phyloP scores from a whole-genome alignment of 2,329 filamentous ascomycete genomes.

The Gaeumannomyces sp. region DNA sequence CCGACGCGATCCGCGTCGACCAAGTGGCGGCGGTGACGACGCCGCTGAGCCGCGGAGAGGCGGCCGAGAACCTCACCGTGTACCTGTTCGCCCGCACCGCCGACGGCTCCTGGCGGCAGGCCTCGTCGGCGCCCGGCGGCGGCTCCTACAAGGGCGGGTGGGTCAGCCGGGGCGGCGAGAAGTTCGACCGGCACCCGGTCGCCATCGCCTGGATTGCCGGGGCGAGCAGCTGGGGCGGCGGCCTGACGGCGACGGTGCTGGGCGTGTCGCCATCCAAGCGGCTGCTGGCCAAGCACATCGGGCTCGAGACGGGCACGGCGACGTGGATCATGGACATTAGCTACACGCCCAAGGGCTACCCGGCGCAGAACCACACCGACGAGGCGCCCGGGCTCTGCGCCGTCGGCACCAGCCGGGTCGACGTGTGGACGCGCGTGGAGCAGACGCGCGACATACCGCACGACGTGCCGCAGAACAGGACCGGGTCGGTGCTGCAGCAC shows the following conservation, averaged over 20 bases:
- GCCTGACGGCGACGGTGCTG: neutral
- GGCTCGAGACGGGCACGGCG: neutral
- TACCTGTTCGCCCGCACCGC: conserved; percentile 1
- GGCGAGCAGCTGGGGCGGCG: neutral
- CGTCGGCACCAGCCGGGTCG: conserved; percentile 3
- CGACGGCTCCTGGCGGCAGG: neutral
- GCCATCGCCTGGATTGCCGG: neutral
- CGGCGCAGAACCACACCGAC: neutral
- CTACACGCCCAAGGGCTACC: no score
- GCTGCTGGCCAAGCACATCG: neutral
- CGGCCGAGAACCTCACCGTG: conserved; percentile 3
- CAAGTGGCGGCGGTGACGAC: neutral
- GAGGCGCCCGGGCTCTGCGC: neutral
- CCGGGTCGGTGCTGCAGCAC: neutral
- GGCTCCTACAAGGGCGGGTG: conserved; percentile 1
- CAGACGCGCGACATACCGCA: neutral
- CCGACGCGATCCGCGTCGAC: neutral
- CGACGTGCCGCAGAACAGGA: neutral
- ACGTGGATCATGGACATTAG: neutral
- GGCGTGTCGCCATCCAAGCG: neutral
- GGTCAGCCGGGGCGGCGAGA: neutral
- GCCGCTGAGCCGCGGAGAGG: neutral
- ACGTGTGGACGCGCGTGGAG: conserved; percentile 4
- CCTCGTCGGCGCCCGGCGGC: neutral
- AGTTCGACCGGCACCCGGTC: neutral